phyloP scores from a whole-genome alignment of 805 yeast species.

The Saccharomycopsis microspora region DNA sequence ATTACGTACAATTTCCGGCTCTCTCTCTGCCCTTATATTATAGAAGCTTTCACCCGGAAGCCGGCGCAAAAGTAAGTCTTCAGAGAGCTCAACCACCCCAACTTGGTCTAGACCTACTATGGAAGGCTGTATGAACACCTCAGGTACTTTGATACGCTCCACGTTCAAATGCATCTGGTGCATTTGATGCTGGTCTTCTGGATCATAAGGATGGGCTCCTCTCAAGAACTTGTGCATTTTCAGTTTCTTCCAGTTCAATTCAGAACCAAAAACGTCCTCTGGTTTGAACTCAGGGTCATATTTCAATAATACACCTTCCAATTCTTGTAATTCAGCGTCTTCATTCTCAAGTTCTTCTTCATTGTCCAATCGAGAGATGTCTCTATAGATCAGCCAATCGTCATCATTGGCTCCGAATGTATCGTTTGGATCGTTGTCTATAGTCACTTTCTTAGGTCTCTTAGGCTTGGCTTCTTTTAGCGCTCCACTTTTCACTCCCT shows the following conservation, averaged over 20 bases:
- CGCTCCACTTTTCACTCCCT: slow-evolving; percentile 19
- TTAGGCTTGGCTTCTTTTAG: slow-evolving; percentile 22
- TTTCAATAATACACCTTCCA: slow-evolving; percentile 70
- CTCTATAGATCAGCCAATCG: slow-evolving; percentile 89
- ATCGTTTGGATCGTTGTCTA: slow-evolving; percentile 87
- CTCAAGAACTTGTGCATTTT: slow-evolving; percentile 72
- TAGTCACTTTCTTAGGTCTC: slow-evolving; percentile 48
- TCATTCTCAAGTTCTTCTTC: slow-evolving; percentile 76
- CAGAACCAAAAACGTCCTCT: slow-evolving; percentile 75
- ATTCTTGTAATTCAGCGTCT: slow-evolving; percentile 39
- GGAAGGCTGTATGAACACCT: slow-evolving; percentile 81
- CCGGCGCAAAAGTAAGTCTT: slow-evolving; percentile 51
- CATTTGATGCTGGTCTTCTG: slow-evolving; percentile 72
- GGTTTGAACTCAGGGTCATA: slow-evolving; percentile 77
- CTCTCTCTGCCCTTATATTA: slow-evolving; percentile 32
- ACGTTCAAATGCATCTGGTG: slow-evolving; percentile 87
- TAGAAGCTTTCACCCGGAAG: slow-evolving; percentile 43
- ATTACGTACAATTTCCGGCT: slow-evolving; percentile 32
- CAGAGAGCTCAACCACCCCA: slow-evolving; percentile 72
- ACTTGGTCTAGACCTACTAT: slow-evolving; percentile 96
- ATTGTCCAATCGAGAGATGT: slow-evolving; percentile 63
- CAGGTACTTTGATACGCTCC: slow-evolving; percentile 89
- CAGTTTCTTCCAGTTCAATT: slow-evolving; percentile 77
- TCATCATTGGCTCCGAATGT: slow-evolving; percentile 93
- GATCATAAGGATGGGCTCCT: slow-evolving; percentile 81